Evolutionary conservation across 2,329 filamentous ascomycete species (phyloP).

Genomic region (Cercospora janseana): DNA sequence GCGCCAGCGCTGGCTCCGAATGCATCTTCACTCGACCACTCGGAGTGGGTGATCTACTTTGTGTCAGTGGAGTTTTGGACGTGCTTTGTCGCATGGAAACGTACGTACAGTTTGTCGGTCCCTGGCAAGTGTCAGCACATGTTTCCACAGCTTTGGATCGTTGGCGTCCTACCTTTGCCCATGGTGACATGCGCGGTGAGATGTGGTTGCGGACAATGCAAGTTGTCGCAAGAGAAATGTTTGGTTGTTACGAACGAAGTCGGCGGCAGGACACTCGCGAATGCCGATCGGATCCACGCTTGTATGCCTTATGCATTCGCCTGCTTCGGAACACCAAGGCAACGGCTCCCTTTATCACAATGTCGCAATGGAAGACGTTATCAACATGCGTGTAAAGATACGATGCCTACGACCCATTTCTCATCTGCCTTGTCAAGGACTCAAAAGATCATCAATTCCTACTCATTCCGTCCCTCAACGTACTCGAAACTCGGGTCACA

Average conservation of each 20-base stretch:
- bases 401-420: too few relatives aligned
- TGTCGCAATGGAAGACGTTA: too few relatives aligned
- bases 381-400: too few relatives aligned
- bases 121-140: conserved; percentile 29
- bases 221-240: conserved; percentile 16
- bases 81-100: conserved; percentile 26
- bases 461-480: too few relatives aligned
- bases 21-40: conserved; percentile 90
- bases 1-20: conserved; percentile 78
- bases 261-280: not conserved
- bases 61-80: conserved; percentile 10
- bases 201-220: not conserved
- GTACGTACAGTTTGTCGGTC: conserved; percentile 44
- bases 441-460: too few relatives aligned
- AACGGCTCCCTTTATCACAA: too few relatives aligned
- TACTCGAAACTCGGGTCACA: too few relatives aligned
- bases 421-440: too few relatives aligned
- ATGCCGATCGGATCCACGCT: not conserved
- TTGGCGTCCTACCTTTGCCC: conserved; percentile 25
- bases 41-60: conserved; percentile 82
- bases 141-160: too few relatives aligned
- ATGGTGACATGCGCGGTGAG: conserved; percentile 9
- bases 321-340: too few relatives aligned
- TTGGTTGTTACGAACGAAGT: not conserved
- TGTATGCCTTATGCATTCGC: too few relatives aligned